Percentiles rank a stretch among this genome's conserved stretches.
Evolutionary conservation across 1,284 basidiomycete species (phyloP).

Genomic region (Tilletia indica): DNA sequence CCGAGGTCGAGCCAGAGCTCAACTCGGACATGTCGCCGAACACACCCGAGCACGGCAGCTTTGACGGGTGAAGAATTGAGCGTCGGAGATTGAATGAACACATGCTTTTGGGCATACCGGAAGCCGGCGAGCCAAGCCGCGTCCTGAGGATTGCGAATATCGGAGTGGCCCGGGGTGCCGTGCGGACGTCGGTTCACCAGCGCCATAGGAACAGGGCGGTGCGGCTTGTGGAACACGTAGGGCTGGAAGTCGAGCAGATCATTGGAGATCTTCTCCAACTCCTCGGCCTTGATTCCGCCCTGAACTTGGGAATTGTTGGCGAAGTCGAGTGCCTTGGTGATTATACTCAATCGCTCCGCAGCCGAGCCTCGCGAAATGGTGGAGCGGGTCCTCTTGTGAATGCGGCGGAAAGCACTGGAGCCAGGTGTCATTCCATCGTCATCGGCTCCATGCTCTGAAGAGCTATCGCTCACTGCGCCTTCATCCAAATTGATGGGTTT

Average conservation of each 20-base stretch:
- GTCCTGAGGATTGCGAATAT: conserved; percentile 69
- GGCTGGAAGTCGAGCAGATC: conserved; percentile 50
- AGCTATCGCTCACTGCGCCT: conserved; percentile 7
- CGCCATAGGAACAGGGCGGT: conserved; percentile 67
- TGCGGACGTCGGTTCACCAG: conserved; percentile 70
- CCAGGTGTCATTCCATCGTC: conserved; percentile 35
- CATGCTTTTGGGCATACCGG: conserved; percentile 66
- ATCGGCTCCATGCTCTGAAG: background rate
- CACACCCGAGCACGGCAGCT: conserved; percentile 67
- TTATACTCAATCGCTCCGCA: conserved; percentile 41
- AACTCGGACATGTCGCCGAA: conserved; percentile 67
- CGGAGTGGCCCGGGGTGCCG: conserved; percentile 64
- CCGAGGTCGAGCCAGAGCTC: conserved; percentile 57
- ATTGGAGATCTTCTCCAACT: conserved; percentile 20
- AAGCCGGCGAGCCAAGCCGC: conserved; percentile 74
- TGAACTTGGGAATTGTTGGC: conserved; percentile 53
- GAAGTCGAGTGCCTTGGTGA: conserved; percentile 51
- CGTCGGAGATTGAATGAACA: conserved; percentile 70
- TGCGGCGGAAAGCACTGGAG: conserved; percentile 36
- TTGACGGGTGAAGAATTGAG: conserved; percentile 71
- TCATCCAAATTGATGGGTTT: conserved; percentile 15
- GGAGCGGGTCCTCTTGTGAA: conserved; percentile 38
- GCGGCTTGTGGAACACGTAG: conserved; percentile 44
- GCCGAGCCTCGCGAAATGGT: conserved; percentile 42
- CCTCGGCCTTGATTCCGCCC: conserved; percentile 41